Evolutionary conservation across 768 basidiomycete genomes (phyloP).

Genomic region (Trametes cinnabarina): DNA sequence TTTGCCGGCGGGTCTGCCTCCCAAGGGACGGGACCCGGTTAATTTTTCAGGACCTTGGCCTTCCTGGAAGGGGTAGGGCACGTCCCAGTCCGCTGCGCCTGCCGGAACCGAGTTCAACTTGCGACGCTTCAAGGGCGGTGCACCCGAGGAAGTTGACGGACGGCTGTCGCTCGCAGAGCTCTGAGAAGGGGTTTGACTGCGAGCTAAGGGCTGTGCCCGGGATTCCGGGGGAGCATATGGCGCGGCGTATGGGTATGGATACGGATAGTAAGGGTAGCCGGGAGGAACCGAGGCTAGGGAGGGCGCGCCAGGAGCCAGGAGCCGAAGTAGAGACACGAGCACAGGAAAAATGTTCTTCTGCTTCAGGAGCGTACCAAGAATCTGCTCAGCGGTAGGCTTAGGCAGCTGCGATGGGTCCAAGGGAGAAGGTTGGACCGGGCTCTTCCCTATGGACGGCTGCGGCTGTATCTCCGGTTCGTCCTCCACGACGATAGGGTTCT

Average conservation of each 20-base stretch:
- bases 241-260: not conserved
- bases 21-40: slow-evolving; percentile 61
- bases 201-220: not conserved
- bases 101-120: slow-evolving; percentile 70
- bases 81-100: slow-evolving; percentile 79
- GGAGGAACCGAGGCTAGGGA: slow-evolving; percentile 7
- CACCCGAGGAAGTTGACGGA: slow-evolving; percentile 10
- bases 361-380: slow-evolving; percentile 55
- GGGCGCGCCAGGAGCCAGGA: slow-evolving; percentile 44
- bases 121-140: slow-evolving; percentile 51
- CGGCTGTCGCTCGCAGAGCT: not conserved
- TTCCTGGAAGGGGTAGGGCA: slow-evolving; percentile 71
- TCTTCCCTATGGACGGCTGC: slow-evolving; percentile 26
- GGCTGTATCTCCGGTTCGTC: slow-evolving; percentile 39
- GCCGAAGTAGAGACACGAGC: slow-evolving; percentile 57
- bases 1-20: slow-evolving; percentile 63
- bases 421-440: slow-evolving; percentile 26
- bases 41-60: slow-evolving; percentile 71
- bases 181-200: not conserved
- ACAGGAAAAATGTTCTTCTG: slow-evolving; percentile 70
- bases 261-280: slow-evolving; percentile 4
- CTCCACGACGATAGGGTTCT: slow-evolving; percentile 71
- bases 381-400: slow-evolving; percentile 53
- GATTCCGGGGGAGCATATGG: no score
- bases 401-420: slow-evolving; percentile 46